These are phyloP conservation scores for Geum urbanum DNA, from an alignment of 306 rosid genomes.

Conservation along the genomic window DNA sequence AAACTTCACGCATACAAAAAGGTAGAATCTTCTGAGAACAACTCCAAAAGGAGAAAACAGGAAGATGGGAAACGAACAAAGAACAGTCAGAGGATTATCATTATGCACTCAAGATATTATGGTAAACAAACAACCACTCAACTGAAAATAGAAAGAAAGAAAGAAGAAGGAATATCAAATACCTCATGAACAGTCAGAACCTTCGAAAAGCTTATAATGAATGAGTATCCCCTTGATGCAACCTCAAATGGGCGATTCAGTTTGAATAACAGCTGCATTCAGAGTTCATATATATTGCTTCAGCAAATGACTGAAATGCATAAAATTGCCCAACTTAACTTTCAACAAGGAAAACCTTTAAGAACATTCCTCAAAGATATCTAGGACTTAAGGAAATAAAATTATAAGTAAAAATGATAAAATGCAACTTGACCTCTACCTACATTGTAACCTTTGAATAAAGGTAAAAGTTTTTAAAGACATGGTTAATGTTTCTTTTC, in stretches of 20 bases:
- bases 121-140: constrained; percentile 8
- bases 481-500: not conserved
- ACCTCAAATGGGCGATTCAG: constrained; percentile 84
- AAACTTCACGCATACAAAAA: constrained; percentile 92
- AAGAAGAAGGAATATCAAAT: constrained; percentile 25
- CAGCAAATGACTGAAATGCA: not conserved
- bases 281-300: constrained; percentile 10
- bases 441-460: not conserved
- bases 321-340: not conserved
- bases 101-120: constrained; percentile 17
- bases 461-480: not conserved
- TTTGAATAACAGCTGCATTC: constrained; percentile 83
- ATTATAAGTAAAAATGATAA: too few relatives aligned
- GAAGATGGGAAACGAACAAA: constrained; percentile 10
- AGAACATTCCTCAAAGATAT: not conserved
- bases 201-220: constrained; percentile 91
- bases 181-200: constrained; percentile 80
- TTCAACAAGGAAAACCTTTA: not conserved
- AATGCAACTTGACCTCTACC: too few relatives aligned
- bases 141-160: constrained; percentile 1
- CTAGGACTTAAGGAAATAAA: not conserved
- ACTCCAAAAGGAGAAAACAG: constrained; percentile 34
- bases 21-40: constrained; percentile 79
- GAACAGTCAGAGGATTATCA: constrained; percentile 17
- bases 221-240: constrained; percentile 86